A percentile compares a stretch with the other conserved stretches of the same genome.
These are phyloP conservation scores for Trifolium pratense DNA, from an alignment of 306 rosid species.

Conservation along the genomic window DNA sequence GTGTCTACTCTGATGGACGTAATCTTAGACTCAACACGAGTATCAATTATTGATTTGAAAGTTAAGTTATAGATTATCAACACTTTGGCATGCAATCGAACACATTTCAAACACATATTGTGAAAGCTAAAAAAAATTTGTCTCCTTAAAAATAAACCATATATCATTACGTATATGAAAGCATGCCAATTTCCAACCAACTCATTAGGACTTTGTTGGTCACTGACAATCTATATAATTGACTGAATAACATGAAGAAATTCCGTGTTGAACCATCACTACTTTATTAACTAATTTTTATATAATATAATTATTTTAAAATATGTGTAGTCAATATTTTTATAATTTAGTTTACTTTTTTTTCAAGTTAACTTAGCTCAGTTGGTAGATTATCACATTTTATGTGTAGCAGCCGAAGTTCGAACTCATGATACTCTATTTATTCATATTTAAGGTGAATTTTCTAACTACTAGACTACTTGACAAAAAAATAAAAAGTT, in stretches of 20 bases:
- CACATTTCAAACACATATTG: conserved; percentile 29
- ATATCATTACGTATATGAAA: conserved; percentile 18
- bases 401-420: too few species aligned
- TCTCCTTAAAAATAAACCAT: conserved; percentile 9
- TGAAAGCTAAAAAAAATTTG: background rate
- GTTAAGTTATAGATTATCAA: conserved; percentile 17
- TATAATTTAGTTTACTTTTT: too few species aligned
- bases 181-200: conserved; percentile 34
- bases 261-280: conserved; percentile 31
- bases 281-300: too few species aligned
- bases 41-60: conserved; percentile 34
- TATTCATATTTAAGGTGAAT: too few species aligned
- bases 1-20: conserved; percentile 1
- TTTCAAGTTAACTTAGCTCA: too few species aligned
- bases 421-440: too few species aligned
- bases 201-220: conserved; percentile 7
- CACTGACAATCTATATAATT: conserved; percentile 5
- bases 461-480: too few species aligned
- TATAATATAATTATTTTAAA: too few species aligned
- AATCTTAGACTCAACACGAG: conserved; percentile 24
- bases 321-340: too few species aligned
- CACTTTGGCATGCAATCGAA: conserved; percentile 12
- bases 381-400: too few species aligned
- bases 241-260: background rate
- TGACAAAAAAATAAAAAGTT: too few species aligned